Base-by-base conservation (phyloP, 805 yeast genomes). In the Wickerhamiella bombiphila region DNA sequence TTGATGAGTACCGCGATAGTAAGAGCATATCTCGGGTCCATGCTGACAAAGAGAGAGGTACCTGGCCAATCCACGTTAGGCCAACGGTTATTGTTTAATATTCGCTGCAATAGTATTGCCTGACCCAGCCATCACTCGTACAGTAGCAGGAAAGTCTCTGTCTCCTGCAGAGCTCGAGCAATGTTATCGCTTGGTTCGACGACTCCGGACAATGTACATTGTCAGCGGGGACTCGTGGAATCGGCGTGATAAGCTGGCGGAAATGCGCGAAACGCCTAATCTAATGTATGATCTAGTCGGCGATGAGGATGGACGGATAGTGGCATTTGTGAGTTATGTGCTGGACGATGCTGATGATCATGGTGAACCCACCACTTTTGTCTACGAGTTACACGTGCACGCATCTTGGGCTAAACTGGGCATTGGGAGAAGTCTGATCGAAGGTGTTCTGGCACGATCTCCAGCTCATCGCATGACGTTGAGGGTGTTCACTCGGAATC, bases 331-430 rank as follows among this genome's bases (percentile, higher is more conserved):
- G 5, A 43, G 48, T 35, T 45, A 39, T 41, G 37, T 43, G 18
- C 38, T 30, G 3, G 35, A 42, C 16, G 45, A 42, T 25, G 34
- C 28, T n/a, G 52, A 51, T 29, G 35, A 14, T 5, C 39, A 48
- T 14, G 45, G 42, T 4, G 36, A 28, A 8, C 36, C 39, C 2
- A 42, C 36, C 11, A 36, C 46, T 5, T 54, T 47, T 34, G 39
- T 54, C 19, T 54, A 52, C 35, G 58, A 54, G 41, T 37, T 54
- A 26, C 58, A 54, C 32, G 52, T 52, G 20, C 26, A 29, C 5
- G 30, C 37, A 7, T 29, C 22, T 13, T 18, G 11, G n/a, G 43
- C 34, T 21, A 47, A 54, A 14, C 34, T 36, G 32, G 51, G 53
- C 5, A 28, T 52, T 5, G 58, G 54, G 15, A 15, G 22, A 14